phyloP scores from a whole-genome alignment of 176 grass and related monocot genomes.

The Oryza australiensis region DNA sequence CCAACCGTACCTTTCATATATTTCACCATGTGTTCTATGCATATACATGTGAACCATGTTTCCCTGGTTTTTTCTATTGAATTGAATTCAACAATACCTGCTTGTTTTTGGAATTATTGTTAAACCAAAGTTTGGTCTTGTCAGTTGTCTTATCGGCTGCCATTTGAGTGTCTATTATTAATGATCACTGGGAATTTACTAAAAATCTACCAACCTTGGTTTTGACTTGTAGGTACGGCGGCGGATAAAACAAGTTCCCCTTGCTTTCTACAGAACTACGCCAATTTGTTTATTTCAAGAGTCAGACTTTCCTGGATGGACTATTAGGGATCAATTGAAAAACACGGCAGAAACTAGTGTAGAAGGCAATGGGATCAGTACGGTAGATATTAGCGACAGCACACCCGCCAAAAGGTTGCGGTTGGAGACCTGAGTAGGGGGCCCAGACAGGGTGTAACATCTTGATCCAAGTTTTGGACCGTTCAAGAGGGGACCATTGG shows the following conservation, averaged over 20 bases:
- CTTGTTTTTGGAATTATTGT: neutral
- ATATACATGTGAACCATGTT: neutral
- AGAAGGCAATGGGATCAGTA: conserved; percentile 18
- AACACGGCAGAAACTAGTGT: conserved; percentile 27
- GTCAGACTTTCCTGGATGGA: conserved; percentile 93
- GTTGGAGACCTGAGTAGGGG: conserved; percentile 32
- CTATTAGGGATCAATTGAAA: conserved; percentile 35
- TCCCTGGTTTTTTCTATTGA: neutral
- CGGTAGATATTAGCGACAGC: conserved; percentile 19
- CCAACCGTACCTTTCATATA: neutral
- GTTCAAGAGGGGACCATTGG: neutral
- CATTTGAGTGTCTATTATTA: neutral
- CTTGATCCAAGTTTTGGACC: conserved; percentile 13
- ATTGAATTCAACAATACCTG: neutral
- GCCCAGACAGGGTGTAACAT: conserved; percentile 3
- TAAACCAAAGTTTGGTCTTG: neutral
- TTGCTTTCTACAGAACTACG: conserved; percentile 87
- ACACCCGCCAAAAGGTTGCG: conserved; percentile 47
- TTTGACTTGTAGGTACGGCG: conserved; percentile 66
- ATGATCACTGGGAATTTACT: neutral
- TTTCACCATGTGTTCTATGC: conserved; percentile 16
- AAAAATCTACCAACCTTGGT: conserved; percentile 22
- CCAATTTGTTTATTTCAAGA: conserved; percentile 65
- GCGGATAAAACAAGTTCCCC: conserved; percentile 91
- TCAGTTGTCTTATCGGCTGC: conserved; percentile 11